A percentile compares a stretch with the other conserved stretches of the same genome.
Evolutionary conservation across 106 monocot genomes (phyloP).

Genomic region (Allium sativum): DNA sequence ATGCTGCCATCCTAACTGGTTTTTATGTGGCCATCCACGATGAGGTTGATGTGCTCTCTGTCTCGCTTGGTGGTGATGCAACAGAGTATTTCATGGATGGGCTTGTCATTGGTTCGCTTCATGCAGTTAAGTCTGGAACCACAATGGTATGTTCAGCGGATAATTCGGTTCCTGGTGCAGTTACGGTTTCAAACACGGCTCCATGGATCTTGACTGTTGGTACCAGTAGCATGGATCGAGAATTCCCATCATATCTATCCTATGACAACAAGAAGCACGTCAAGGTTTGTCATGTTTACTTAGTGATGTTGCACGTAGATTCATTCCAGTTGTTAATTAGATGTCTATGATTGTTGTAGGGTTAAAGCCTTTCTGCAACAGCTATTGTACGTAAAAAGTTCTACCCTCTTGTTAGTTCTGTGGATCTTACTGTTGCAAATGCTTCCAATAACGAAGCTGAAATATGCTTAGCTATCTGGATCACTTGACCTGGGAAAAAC

Average conservation of each 20-base stretch:
- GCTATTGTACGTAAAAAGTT: slow-evolving; percentile 6
- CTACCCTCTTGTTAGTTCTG: slow-evolving; percentile 15
- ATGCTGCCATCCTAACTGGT: slow-evolving; percentile 35
- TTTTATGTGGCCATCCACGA: slow-evolving; percentile 34
- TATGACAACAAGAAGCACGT: neutral
- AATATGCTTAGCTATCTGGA: slow-evolving; percentile 10
- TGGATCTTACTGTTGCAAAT: slow-evolving; percentile 8
- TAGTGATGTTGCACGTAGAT: neutral
- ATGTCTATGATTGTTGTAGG: slow-evolving; percentile 1
- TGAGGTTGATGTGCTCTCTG: slow-evolving; percentile 40
- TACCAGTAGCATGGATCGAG: slow-evolving; percentile 24
- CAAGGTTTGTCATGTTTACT: slow-evolving; percentile 3
- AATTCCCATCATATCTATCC: slow-evolving; percentile 11
- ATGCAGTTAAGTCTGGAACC: slow-evolving; percentile 16
- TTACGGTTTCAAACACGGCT: slow-evolving; percentile 7
- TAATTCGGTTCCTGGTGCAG: slow-evolving; percentile 8
- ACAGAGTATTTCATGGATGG: slow-evolving; percentile 8
- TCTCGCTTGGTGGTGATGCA: slow-evolving; percentile 28
- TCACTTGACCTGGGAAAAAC: slow-evolving; percentile 25
- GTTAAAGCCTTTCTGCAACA: slow-evolving; percentile 20
- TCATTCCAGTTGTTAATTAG: neutral
- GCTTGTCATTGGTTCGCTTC: slow-evolving; percentile 19
- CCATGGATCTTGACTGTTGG: slow-evolving; percentile 27
- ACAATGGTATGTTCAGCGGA: slow-evolving; percentile 18
- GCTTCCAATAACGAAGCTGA: slow-evolving; percentile 6